Percentiles rank a stretch among this genome's conserved stretches.
phyloP scores from a whole-genome alignment of 2,329 filamentous ascomycete species.

The Pseudocercospora eumusae region DNA sequence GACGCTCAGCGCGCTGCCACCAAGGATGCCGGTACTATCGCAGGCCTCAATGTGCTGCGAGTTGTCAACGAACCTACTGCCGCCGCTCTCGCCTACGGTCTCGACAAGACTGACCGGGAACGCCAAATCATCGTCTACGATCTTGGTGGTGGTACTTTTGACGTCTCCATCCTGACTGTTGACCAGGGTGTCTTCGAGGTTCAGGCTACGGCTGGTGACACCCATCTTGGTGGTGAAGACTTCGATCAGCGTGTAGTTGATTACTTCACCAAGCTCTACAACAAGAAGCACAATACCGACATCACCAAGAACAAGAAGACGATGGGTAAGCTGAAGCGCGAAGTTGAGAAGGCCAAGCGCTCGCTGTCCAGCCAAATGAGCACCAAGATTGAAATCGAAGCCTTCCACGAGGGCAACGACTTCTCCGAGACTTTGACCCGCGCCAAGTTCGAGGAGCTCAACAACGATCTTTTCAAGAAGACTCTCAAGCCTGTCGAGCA shows the following conservation, averaged over 20 bases:
- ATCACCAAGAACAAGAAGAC: constrained; percentile 93
- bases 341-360: constrained; percentile 99
- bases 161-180: constrained; percentile 97
- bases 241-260: constrained; percentile 98
- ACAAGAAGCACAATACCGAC: constrained; percentile 95
- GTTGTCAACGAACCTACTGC: constrained; percentile 98
- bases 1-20: constrained; percentile 97
- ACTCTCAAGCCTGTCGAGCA: constrained; percentile 98
- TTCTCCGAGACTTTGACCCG: constrained; percentile 98
- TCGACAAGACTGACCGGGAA: constrained; percentile 89
- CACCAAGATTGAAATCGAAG: constrained; percentile 75
- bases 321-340: constrained; percentile 99
- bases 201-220: constrained; percentile 98
- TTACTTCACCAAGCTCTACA: constrained; percentile 95
- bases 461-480: constrained; percentile 99
- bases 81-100: constrained; percentile 90
- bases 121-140: constrained; percentile 93
- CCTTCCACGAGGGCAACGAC: constrained; percentile 94
- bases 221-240: constrained; percentile 96
- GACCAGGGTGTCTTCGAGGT: constrained; percentile 98
- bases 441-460: constrained; percentile 99
- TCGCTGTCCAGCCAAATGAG: constrained; percentile 62
- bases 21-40: constrained; percentile 96
- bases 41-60: constrained; percentile 94
- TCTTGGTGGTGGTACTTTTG: constrained; percentile 97